Conservation (phyloP, 768 basidiomycete species). For the Gloeophyllum trabeum region DNA sequence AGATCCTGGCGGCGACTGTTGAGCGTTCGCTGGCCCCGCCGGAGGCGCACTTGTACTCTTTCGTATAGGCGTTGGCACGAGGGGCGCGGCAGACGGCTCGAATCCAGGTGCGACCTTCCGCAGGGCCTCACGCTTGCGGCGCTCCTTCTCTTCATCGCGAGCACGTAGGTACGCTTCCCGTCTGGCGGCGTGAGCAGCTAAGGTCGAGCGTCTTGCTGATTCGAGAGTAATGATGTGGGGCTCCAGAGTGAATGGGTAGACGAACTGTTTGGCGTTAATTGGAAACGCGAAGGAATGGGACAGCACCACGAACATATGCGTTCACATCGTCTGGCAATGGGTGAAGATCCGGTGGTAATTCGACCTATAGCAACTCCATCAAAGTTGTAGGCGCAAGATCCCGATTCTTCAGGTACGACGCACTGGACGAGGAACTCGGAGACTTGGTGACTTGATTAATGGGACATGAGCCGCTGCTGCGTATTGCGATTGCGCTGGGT, state of each 20-base stretch:
- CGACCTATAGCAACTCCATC: slow-evolving; percentile 37
- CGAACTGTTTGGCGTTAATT: slow-evolving; percentile 48
- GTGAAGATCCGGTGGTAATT: slow-evolving; percentile 85
- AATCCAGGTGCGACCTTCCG: slow-evolving; percentile 78
- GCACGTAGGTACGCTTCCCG: slow-evolving; percentile 61
- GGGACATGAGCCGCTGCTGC: slow-evolving; percentile 66
- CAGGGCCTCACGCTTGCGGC: slow-evolving; percentile 49
- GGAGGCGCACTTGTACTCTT: too few relatives aligned
- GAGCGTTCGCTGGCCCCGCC: too few relatives aligned
- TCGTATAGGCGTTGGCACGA: slow-evolving; percentile 38
- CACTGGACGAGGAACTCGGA: slow-evolving; percentile 78
- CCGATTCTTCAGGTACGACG: slow-evolving; percentile 7
- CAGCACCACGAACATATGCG: slow-evolving; percentile 55
- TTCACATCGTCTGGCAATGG: slow-evolving; percentile 86
- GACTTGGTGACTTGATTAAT: slow-evolving; percentile 85
- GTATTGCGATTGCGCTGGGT: slow-evolving; percentile 76
- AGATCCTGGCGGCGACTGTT: too few relatives aligned
- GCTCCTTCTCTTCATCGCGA: slow-evolving; percentile 72
- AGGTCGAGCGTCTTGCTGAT: slow-evolving; percentile 55
- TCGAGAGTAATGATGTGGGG: slow-evolving; percentile 71
- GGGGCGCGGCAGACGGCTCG: slow-evolving; percentile 47
- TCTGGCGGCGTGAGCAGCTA: slow-evolving; percentile 52
- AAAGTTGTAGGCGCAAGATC: background rate
- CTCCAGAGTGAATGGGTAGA: slow-evolving; percentile 92
- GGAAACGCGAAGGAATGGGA: slow-evolving; percentile 3